Evolutionary conservation across 148 eudicot genomes (phyloP), one percentile per base, ranked within the genome.

Genomic region (Cornus controversa): DNA sequence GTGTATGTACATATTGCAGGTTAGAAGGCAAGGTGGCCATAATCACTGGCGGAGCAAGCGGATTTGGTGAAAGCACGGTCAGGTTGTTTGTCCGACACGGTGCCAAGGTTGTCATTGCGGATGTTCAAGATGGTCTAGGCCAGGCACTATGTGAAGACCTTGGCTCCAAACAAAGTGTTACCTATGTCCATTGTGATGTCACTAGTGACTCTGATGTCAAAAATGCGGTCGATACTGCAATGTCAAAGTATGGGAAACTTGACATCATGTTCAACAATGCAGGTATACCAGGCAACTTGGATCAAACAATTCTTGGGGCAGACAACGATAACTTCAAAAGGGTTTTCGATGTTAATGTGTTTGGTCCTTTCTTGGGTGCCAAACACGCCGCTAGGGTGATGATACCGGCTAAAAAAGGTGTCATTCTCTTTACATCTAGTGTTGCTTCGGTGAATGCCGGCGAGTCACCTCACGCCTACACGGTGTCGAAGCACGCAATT

Each of bases 11-110:
- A 2, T 27, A 10, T 50, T 53, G n/a, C 76, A 89, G 90, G 83
- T 47, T 89, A 28, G 69, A 70, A 50, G 90, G 84, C 25, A 86
- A 85, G 25, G 90, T 85, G 0, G 89, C 85, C 18, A 82, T 89
- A 8, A 83, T 89, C 69, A 89, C 91, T 3, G 91, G 91, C 8
- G 92, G 90, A 29, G 90, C 92, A 54, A 85, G 92, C n/a, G 92
- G 92, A 1, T 80, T 89, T 5, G 92, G 92, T 2, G 90, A 83
- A 68, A 36, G 80, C 50, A 86, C 90, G 8, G 81, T 84, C 5
- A 85, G 80, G 71, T 85, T 85, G 5, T 89, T 89, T 69, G 74
- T 81, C 0, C 66, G 67, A 4, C 86, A 85, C 20, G 90, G 90
- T 6, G 92, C 90, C 57, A 86, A 82, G 67, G 83, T 89, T 15